Evolutionary conservation across 176 grass and related monocot species (phyloP), one percentile per base, ranked within the genome.

Genomic region (Ensete glaucum): DNA sequence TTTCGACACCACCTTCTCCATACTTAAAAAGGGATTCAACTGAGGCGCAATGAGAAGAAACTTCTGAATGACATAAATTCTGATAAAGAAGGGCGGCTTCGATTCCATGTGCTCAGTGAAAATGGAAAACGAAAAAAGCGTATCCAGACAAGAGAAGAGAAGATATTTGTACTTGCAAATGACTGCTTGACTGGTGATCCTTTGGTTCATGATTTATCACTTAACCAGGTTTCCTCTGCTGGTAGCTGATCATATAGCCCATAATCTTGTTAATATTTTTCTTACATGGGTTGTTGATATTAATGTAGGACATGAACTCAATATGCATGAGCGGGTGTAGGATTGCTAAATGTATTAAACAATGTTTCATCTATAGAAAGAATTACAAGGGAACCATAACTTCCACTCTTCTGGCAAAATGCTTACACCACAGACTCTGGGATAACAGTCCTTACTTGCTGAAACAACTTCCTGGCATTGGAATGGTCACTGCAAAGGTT

Each of bases 401-500:
- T 83, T 93, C 90, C 73, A 97, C 85, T 84, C 77, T 97, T 78
- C 82, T 97, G 81, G 84, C 82, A 9, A 90, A 93, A 79, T 91
- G 90, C 72, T 82, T 93, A 65, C 80, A 92, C 79, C 85, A 97
- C 81, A 97, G 85, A 72, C 83, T 97, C 69, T 97, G 90, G 94
- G 85, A 97, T 77, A 88, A 14, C 70, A 97, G 94, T 59, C 75
- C 80, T 80, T 88, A 85, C 81, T 83, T 93, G 73, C 80, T 97
- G 80, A 97, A 93, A 81, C 94, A 97, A 83, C 64, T 93, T 75
- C 83, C 94, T 89, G 94, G 90, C 72, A 91, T 97, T 73, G 94
- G 94, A 87, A 89, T 91, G 84, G 81, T 97, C 62, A 98, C 94
- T 79, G 94, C 90, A 67, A 98, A 93, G 94, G 94, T 98, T 71